phyloP scores from a whole-genome alignment of 345 rosid species.

The Eucalyptus victrix region DNA sequence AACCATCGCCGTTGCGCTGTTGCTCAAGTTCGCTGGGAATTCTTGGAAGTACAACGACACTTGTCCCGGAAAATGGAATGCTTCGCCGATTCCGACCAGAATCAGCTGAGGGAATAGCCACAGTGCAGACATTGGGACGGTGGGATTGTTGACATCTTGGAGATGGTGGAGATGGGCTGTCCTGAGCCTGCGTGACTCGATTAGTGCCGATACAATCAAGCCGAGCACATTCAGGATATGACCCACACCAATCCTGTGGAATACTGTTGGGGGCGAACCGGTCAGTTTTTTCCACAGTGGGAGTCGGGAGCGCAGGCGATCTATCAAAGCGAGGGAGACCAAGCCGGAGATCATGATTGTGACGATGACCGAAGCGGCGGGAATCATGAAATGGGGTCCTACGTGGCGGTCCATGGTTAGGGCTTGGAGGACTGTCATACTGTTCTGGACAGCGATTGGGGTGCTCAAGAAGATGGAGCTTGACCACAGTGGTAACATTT shows the following conservation, averaged over 20 bases:
- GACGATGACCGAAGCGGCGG: slow-evolving; percentile 30
- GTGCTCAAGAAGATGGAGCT: slow-evolving; percentile 10
- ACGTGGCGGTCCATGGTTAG: slow-evolving; percentile 27
- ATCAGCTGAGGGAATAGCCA: slow-evolving; percentile 38
- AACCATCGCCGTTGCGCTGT: slow-evolving; percentile 35
- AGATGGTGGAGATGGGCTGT: neutral
- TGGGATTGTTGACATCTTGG: neutral
- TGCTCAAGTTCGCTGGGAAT: slow-evolving; percentile 22
- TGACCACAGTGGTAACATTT: slow-evolving; percentile 26
- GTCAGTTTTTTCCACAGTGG: slow-evolving; percentile 16
- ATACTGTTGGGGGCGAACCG: neutral
- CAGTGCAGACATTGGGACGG: slow-evolving; percentile 15
- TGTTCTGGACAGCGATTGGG: slow-evolving; percentile 9
- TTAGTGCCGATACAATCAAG: slow-evolving; percentile 17
- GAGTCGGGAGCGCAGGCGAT: slow-evolving; percentile 9
- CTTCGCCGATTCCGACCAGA: slow-evolving; percentile 29
- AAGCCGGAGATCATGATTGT: neutral
- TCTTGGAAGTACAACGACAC: slow-evolving; percentile 29
- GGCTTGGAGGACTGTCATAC: slow-evolving; percentile 34
- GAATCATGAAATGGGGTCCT: slow-evolving; percentile 25
- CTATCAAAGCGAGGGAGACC: slow-evolving; percentile 11
- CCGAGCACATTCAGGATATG: slow-evolving; percentile 22
- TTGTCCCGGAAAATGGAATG: slow-evolving; percentile 35
- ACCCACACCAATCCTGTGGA: slow-evolving; percentile 31
- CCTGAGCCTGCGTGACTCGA: slow-evolving; percentile 32